Base-by-base conservation (phyloP, 257 asterid genomes). In the Cruciata laevipes region DNA sequence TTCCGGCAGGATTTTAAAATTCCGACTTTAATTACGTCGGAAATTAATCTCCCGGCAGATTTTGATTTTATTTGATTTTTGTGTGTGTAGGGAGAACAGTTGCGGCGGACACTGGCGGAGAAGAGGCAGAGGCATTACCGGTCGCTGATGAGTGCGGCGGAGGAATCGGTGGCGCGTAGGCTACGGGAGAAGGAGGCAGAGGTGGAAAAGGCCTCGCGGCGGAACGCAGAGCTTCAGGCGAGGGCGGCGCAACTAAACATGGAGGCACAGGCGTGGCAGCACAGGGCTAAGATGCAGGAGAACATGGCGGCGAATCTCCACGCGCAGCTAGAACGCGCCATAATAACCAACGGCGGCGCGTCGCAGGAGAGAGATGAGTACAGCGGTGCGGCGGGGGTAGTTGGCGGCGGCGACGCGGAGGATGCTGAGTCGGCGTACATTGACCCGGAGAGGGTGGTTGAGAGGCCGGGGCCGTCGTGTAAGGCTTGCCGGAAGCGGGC, bases 381-480 rank as follows among this genome's bases (percentile, higher is more conserved):
- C 38, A 37, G 69, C 30, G 61, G 63, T 21, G 67, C 64, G 13
- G 11, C 17, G 51, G 68, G 53, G 38, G 49, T 61, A 20, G 71
- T 33, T 7, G 74, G 64, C 31, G 80, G 64, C 23, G 80, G 76
- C 0, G 84, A 79, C 9, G 80, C 82, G 11, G 87, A 83, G 66
- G 87, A 83, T 20, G 87, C 85, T 4, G 87, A 77, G 65, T 83
- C 87, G 2, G 83, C 73, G 35, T 83, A 73, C 72, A 55, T 83
- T 67, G 87, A 83, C 58, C 85, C 85, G 57, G 87, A 83, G 67
- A 69, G 85, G 63, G 83, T 83, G 4, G 75, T 70, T 8, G 83
- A 49, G 24, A 58, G 67, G 66, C 35, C 68, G 3, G 81, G 79
- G 0, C 78, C 81, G 77, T 33, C 74, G 67, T 82, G 87, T 61